Percentiles rank a stretch among this genome's conserved stretches.
Evolutionary conservation across 2,329 filamentous ascomycete species (phyloP).

Genomic region (Aureobasidium pullulans): DNA sequence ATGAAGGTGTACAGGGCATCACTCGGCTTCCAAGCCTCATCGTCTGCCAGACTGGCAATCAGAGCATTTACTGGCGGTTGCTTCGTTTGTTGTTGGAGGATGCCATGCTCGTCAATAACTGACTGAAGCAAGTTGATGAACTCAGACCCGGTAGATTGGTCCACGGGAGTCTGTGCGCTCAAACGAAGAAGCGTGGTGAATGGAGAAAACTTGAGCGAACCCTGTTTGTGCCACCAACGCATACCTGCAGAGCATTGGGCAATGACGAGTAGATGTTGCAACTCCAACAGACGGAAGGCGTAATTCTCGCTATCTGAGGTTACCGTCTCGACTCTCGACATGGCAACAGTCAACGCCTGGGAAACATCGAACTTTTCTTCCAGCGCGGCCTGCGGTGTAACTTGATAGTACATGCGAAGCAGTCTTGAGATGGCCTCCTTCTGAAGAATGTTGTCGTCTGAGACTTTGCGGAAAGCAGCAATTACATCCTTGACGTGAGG

Average conservation of each 20-base stretch:
- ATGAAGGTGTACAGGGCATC: constrained; percentile 58
- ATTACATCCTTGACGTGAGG: constrained; percentile 79
- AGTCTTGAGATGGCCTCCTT: constrained; percentile 72
- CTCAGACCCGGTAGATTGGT: constrained; percentile 33
- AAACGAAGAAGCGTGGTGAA: constrained; percentile 64
- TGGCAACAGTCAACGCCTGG: constrained; percentile 59
- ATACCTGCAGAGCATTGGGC: constrained; percentile 75
- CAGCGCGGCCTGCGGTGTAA: constrained; percentile 69
- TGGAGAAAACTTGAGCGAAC: constrained; percentile 56
- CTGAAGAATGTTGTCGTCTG: constrained; percentile 63
- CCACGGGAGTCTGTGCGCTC: constrained; percentile 31
- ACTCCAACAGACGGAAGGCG: constrained; percentile 57
- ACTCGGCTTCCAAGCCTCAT: constrained; percentile 12
- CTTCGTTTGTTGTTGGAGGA: constrained; percentile 47
- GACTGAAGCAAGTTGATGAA: constrained; percentile 46
- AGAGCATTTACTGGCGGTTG: constrained; percentile 35
- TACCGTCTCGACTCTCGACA: constrained; percentile 51
- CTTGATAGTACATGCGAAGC: constrained; percentile 76
- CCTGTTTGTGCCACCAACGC: constrained; percentile 78
- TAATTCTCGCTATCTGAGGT: constrained; percentile 32
- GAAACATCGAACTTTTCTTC: constrained; percentile 87
- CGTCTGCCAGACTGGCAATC: constrained; percentile 36
- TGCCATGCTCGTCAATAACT: constrained; percentile 57
- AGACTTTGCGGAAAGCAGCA: constrained; percentile 61
- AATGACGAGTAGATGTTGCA: constrained; percentile 75